Base-by-base conservation (phyloP, 108 stramenopile species). In the Pseudonitzschia delicatissima region DNA sequence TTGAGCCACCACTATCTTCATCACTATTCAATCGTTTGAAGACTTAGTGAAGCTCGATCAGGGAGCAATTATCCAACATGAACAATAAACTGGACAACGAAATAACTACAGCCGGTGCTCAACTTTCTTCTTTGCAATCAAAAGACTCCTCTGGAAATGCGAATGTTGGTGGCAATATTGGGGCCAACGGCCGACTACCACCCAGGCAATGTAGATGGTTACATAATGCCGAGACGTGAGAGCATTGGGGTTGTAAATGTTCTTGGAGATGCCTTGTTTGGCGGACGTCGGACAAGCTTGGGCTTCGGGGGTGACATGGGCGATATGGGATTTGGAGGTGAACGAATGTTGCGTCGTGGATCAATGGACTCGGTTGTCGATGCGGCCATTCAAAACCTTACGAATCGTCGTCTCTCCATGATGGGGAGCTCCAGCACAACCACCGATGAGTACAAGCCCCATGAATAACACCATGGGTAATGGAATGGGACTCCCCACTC, bases 331-430 rank as follows among this genome's bases (percentile, higher is more conserved):
- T 59, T 66, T 42, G 64, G 52, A 39, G 66, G 66, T 20, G 35
- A 51, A 25, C 55, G 58, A 26, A 66, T 65, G 48, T 20, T 63
- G 8, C 67, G 67, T 13, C 66, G 74, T 23, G 62, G 74, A 40
- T 32, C 28, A 27, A 45, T 83, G 65, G 82, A 83, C 62, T 72
- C 79, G 47, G 79, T 79, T 17, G 57, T 84, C 21, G 86, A 84
- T 73, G 86, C 82, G 6, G 79, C 76, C 45, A 79, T 87, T 29
- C 62, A 71, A 39, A 82, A 87, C 61, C 58, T 82, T 32, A 74
- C 82, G 0, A 53, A 78, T 21, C 36, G 82, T 23, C 69, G 82
- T 11, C 49, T 77, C 11, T 71, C 71, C 39, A 74, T 87, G 81
- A 18, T 67, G 11, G 44, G 37, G 15, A 62, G 57, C 15, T 39